Evolutionary conservation across 108 stramenopile genomes (phyloP).

Genomic region (Skeletonema tropicum): DNA sequence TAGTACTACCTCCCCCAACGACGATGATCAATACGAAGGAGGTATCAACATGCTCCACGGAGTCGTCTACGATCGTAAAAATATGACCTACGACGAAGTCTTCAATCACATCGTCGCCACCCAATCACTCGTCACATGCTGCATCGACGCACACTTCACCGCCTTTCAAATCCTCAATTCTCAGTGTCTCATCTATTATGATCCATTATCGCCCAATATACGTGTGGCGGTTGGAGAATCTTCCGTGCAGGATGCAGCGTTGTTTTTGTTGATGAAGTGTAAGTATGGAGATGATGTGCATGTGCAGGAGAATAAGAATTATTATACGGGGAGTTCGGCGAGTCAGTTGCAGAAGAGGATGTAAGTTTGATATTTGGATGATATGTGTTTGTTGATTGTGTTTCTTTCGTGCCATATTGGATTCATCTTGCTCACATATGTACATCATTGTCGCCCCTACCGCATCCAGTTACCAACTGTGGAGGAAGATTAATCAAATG

Average conservation of each 20-base stretch:
- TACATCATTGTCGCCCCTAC: neutral
- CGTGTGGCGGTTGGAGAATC: constrained; percentile 31
- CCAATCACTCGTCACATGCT: constrained; percentile 56
- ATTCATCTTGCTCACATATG: neutral
- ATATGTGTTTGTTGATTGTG: neutral
- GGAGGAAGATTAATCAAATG: constrained; percentile 49
- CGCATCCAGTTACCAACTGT: constrained; percentile 22
- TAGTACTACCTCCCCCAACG: neutral
- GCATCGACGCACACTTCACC: constrained; percentile 66
- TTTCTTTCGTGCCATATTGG: too few relatives aligned
- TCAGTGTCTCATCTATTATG: constrained; percentile 43
- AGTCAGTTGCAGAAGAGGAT: constrained; percentile 31
- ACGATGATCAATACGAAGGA: neutral
- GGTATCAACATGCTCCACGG: constrained; percentile 50
- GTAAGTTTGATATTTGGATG: constrained; percentile 20
- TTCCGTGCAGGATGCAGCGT: constrained; percentile 27
- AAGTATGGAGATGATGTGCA: constrained; percentile 58
- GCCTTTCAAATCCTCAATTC: constrained; percentile 52
- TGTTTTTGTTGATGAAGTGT: constrained; percentile 59
- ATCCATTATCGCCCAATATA: constrained; percentile 34
- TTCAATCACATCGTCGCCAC: constrained; percentile 41
- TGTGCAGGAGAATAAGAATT: constrained; percentile 55
- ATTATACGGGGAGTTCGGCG: constrained; percentile 39
- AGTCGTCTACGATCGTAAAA: constrained; percentile 58
- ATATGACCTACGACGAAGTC: constrained; percentile 58